phyloP scores from a whole-genome alignment of 441 rosid genomes.

The Erodium trifolium region DNA sequence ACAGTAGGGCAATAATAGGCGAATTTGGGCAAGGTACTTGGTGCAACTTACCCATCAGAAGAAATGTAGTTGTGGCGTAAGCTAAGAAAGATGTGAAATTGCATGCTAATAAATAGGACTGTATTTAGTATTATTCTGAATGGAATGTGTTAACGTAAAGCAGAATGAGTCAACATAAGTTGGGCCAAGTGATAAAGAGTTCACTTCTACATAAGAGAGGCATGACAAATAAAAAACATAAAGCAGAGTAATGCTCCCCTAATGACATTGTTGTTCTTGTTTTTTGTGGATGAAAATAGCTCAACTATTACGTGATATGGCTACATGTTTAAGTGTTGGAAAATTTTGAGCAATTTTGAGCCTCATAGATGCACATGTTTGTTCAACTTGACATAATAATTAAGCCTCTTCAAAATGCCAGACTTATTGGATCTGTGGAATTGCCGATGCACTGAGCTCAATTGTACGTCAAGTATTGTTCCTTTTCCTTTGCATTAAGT shows the following conservation, averaged over 20 bases:
- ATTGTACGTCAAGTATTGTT: neutral
- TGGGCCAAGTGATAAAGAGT: too few species aligned
- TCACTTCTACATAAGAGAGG: too few species aligned
- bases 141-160: neutral
- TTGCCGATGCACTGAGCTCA: neutral
- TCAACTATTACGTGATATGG: neutral
- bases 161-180: too few species aligned
- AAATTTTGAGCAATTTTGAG: neutral
- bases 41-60: neutral
- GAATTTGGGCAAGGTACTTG: neutral
- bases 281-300: neutral
- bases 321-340: neutral
- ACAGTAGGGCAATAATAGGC: neutral
- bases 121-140: neutral
- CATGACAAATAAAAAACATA: too few species aligned
- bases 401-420: neutral
- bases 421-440: neutral
- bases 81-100: neutral
- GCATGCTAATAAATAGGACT: neutral
- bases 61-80: neutral
- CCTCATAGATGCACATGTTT: neutral
- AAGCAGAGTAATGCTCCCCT: neutral
- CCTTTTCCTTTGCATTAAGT: neutral
- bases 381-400: neutral
- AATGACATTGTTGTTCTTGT: conserved; percentile 1